A percentile compares a stretch with the other conserved stretches of the same genome.
phyloP scores from a whole-genome alignment of 805 yeast genomes.

The Saccharomycopsis fermentans region DNA sequence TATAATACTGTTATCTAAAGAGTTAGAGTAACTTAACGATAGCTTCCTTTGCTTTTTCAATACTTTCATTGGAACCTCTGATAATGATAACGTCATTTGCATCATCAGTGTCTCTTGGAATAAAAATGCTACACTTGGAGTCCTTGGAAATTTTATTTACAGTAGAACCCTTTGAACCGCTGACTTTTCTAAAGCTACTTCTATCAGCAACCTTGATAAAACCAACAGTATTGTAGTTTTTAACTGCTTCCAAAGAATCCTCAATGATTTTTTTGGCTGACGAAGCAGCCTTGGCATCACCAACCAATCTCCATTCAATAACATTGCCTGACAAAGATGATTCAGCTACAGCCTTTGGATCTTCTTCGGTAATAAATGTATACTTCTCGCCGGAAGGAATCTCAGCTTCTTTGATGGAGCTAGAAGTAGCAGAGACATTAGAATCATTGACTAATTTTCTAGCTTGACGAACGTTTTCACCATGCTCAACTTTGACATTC shows the following conservation, averaged over 20 bases:
- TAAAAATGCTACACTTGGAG: constrained; percentile 47
- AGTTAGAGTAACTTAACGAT: constrained; percentile 22
- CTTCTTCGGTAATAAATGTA: constrained; percentile 24
- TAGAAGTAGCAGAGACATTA: background rate
- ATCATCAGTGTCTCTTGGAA: constrained; percentile 51
- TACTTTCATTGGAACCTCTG: constrained; percentile 48
- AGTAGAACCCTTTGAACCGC: constrained; percentile 70
- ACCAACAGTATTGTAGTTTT: constrained; percentile 39
- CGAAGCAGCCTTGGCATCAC: constrained; percentile 37
- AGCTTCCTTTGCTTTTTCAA: constrained; percentile 38
- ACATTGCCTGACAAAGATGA: constrained; percentile 28
- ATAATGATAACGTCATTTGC: constrained; percentile 44
- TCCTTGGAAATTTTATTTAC: constrained; percentile 50
- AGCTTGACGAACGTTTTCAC: constrained; percentile 40
- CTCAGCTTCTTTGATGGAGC: constrained; percentile 13
- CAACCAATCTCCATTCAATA: constrained; percentile 63
- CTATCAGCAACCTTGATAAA: constrained; percentile 53
- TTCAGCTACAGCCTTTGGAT: constrained; percentile 40
- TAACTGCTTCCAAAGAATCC: constrained; percentile 37
- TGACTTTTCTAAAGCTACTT: constrained; percentile 45
- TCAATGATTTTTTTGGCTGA: constrained; percentile 45
- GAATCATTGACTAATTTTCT: constrained; percentile 32
- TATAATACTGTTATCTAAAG: background rate
- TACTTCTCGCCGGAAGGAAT: background rate
- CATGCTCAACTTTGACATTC: constrained; percentile 52